Conservation (phyloP, 179 eudicot species). For the Dionaea muscipula region DNA sequence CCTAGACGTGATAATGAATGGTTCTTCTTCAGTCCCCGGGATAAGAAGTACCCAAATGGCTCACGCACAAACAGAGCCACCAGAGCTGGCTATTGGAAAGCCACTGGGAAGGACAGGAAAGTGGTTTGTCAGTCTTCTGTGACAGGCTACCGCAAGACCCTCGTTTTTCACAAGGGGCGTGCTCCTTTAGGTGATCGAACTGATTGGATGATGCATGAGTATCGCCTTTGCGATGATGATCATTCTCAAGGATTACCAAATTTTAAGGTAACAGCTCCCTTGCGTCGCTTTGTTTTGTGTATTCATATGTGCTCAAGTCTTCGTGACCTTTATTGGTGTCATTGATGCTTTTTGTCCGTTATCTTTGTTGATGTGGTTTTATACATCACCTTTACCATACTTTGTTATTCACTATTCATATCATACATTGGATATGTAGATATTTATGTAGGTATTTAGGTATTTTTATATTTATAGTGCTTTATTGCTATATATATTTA, state of each 20-base stretch:
- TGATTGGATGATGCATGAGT: slow-evolving; percentile 83
- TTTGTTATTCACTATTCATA: no score
- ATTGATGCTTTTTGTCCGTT: no score
- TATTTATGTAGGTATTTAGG: no score
- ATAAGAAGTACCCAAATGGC: slow-evolving; percentile 76
- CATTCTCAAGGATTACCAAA: slow-evolving; percentile 27
- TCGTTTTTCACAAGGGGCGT: slow-evolving; percentile 73
- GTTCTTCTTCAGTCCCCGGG: slow-evolving; percentile 86
- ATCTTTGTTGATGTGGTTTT: no score
- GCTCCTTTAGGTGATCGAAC: slow-evolving; percentile 73
- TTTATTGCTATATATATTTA: no score
- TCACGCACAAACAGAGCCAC: slow-evolving; percentile 80
- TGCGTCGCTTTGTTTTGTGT: no score
- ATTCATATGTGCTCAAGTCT: no score
- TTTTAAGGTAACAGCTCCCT: slow-evolving; percentile 37
- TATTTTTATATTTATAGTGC: no score
- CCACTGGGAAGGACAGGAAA: slow-evolving; percentile 83
- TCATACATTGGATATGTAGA: no score
- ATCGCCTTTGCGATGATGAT: slow-evolving; percentile 62
- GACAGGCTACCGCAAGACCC: slow-evolving; percentile 63
- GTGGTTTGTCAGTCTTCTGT: slow-evolving; percentile 41
- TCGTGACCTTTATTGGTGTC: no score
- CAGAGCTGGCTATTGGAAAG: slow-evolving; percentile 87
- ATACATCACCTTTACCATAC: no score
- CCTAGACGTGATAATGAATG: slow-evolving; percentile 76